These are phyloP conservation scores for Magnolia changhungtana DNA, from an alignment of 164 flowering plant genomes.

Conservation along the genomic window DNA sequence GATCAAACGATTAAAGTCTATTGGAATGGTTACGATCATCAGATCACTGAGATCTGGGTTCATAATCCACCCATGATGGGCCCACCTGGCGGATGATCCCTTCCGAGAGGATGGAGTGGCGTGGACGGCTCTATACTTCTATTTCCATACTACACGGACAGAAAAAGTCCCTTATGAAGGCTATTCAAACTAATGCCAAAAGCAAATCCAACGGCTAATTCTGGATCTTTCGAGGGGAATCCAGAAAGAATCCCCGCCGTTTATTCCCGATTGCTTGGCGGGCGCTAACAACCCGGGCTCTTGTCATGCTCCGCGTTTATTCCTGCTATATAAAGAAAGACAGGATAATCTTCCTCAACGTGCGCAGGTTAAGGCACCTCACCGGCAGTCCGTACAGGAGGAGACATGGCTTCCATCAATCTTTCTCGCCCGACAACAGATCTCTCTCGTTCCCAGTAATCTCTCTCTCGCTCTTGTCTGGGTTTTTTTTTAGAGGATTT, in stretches of 20 bases:
- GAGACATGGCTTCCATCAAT: conserved; percentile 12
- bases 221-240: neutral
- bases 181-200: too few species aligned
- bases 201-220: neutral
- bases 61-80: too few species aligned
- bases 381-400: neutral
- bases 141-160: too few species aligned
- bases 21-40: too few species aligned
- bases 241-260: neutral
- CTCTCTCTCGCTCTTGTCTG: neutral
- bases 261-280: too few species aligned
- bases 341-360: neutral
- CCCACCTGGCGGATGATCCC: too few species aligned
- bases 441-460: conserved; percentile 7
- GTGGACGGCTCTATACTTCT: too few species aligned
- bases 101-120: too few species aligned
- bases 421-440: conserved; percentile 5
- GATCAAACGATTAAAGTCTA: too few species aligned
- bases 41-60: too few species aligned
- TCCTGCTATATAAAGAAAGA: neutral
- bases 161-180: too few species aligned
- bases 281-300: neutral
- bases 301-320: neutral
- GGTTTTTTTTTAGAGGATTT: neutral
- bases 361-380: neutral